Evolutionary conservation across 2,329 filamentous ascomycete genomes (phyloP).

Genomic region (Diaporthe sp.): DNA sequence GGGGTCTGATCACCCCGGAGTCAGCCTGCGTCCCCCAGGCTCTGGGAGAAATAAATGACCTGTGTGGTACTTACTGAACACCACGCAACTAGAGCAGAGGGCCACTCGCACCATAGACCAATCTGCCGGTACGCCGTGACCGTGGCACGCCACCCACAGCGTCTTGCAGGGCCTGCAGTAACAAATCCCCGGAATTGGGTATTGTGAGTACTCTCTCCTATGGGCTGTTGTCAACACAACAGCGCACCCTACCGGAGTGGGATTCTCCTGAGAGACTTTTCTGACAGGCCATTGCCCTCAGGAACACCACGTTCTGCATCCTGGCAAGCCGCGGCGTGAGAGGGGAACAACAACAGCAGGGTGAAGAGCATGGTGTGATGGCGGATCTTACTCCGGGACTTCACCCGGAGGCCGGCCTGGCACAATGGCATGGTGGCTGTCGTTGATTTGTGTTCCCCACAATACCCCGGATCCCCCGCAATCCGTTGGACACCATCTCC

Average conservation of each 20-base stretch:
- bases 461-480: conserved; percentile 21
- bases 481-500: background rate
- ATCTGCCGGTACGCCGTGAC: background rate
- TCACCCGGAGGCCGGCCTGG: background rate
- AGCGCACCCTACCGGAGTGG: background rate
- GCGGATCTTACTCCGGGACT: background rate
- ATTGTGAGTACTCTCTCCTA: background rate
- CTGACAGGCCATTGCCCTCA: background rate
- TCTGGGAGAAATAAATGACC: background rate
- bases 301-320: background rate
- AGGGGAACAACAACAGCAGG: background rate
- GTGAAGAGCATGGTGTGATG: background rate
- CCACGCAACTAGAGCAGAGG: background rate
- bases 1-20: no score
- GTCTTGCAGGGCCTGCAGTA: background rate
- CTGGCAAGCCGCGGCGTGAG: background rate
- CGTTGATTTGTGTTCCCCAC: background rate
- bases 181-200: no score
- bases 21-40: background rate
- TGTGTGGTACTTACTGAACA: background rate
- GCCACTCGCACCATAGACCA: background rate
- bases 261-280: background rate
- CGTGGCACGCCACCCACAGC: background rate
- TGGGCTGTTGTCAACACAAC: background rate
- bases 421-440: background rate